Evolutionary conservation across 306 rosid genomes (phyloP), one percentile per base, ranked within the genome.

Genomic region (Acacia crassicarpa): DNA sequence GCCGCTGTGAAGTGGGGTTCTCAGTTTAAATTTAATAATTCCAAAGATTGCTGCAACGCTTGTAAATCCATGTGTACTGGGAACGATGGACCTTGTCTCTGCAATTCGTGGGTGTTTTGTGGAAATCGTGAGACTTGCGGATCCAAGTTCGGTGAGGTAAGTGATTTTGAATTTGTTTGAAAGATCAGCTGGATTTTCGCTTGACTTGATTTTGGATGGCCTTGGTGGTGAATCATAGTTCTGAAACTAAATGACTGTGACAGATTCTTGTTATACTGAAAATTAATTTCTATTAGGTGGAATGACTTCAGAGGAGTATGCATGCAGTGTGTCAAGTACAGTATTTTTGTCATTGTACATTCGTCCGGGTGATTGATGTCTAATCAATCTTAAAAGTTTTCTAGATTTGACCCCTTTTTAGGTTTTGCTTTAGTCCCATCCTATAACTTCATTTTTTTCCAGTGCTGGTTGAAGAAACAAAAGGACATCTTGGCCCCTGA

Each of bases 381-480:
- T 63, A 74, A 25, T 40, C 63, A 58, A 20, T 74, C 75, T 75
- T 43, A 13, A 61, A 41, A 17, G 11, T 33, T 66, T 51, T 67
- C 30, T 30, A 2, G 58, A 41, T 23, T 62, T 40, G 44, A 40
- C 59, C 4, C 32, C 54, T 49, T 22, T 41, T 61, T 61, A 44
- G 78, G 30, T 82, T 46, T 61, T 46, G 59, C 76, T 46, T 72
- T 71, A 72, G 46, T 44, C 49, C 27, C 25, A 8, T 48, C 81
- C 45, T 70, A 48, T 5, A 6, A 22, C 56, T 76, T 84, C 20
- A 54, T 80, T 71, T 38, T 38, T 38, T 38, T 88, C 71, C 91
- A 95, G 99, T 95, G 99, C 90, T 95, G 99, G 99, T 85, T 95
- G 94, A 95, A 95, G 97, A 95, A 93, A 78, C 98, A 95, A 83